phyloP scores from a whole-genome alignment of 148 eudicot genomes.

The Talinum fruticosum region DNA sequence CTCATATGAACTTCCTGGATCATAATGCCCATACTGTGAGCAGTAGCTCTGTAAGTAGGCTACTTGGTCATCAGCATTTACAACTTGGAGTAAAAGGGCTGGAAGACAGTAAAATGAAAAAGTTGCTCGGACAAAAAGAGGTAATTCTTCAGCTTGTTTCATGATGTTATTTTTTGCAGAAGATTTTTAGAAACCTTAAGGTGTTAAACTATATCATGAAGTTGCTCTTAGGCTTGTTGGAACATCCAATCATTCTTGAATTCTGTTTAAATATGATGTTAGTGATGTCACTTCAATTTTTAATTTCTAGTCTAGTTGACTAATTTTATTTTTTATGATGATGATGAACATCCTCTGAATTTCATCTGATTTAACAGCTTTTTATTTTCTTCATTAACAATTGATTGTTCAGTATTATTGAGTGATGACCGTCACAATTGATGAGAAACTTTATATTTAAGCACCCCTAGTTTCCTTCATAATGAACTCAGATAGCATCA shows the following conservation, averaged over 20 bases:
- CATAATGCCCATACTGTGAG: constrained; percentile 11
- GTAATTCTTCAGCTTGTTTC: constrained; percentile 5
- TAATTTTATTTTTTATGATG: neutral
- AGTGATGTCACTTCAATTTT: neutral
- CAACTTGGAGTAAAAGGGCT: constrained; percentile 5
- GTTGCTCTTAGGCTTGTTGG: neutral
- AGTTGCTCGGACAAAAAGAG: neutral
- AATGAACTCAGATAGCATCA: too few species aligned
- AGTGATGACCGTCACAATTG: too few species aligned
- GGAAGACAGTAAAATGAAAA: neutral
- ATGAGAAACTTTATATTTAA: too few species aligned
- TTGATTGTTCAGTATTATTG: too few species aligned
- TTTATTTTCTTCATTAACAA: too few species aligned
- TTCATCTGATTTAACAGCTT: neutral
- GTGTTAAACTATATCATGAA: neutral
- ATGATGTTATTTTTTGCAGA: neutral
- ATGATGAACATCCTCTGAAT: too few species aligned
- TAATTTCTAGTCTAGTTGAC: neutral
- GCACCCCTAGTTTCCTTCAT: too few species aligned
- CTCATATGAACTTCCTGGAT: constrained; percentile 10
- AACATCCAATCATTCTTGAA: neutral
- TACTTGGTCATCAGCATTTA: constrained; percentile 21
- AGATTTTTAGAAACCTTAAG: neutral
- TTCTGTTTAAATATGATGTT: neutral
- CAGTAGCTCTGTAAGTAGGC: constrained; percentile 21